phyloP scores from a whole-genome alignment of 1,284 basidiomycete species.

The Puccinia coronata region DNA sequence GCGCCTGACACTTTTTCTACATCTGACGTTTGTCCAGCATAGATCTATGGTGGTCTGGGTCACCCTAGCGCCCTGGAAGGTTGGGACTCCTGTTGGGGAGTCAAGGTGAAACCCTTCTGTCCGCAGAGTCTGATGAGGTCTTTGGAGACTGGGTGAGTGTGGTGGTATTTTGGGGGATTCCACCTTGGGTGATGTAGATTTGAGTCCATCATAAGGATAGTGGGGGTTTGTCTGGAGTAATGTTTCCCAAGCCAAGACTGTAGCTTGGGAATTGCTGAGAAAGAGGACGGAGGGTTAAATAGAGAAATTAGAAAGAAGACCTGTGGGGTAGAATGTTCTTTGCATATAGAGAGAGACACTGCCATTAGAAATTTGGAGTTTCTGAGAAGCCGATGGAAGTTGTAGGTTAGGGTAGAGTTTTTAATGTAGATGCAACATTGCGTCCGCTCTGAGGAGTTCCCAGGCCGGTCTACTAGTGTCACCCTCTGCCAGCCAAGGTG shows the following conservation, averaged over 20 bases:
- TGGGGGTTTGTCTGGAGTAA: background rate
- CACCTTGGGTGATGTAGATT: constrained; percentile 15
- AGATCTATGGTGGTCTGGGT: constrained; percentile 5
- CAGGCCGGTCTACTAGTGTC: background rate
- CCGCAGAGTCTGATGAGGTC: background rate
- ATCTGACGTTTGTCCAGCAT: constrained; percentile 10
- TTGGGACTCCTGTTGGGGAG: constrained; percentile 25
- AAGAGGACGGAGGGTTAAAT: background rate
- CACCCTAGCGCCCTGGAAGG: background rate
- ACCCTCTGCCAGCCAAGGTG: constrained; percentile 4
- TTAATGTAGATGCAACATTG: constrained; percentile 28
- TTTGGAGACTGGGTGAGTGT: background rate
- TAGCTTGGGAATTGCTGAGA: background rate
- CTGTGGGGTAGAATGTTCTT: background rate
- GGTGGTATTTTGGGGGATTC: constrained; percentile 14
- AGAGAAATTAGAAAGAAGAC: background rate
- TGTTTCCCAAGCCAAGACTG: background rate
- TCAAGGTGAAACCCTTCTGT: background rate
- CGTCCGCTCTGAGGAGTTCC: no score
- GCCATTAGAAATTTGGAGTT: background rate
- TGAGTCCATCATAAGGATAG: constrained; percentile 16
- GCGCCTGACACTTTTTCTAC: background rate
- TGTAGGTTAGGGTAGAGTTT: background rate
- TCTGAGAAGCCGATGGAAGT: background rate
- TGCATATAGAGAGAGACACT: no score